These are phyloP conservation scores for Prunus armeniaca DNA, from an alignment of 306 rosid species.

Conservation along the genomic window DNA sequence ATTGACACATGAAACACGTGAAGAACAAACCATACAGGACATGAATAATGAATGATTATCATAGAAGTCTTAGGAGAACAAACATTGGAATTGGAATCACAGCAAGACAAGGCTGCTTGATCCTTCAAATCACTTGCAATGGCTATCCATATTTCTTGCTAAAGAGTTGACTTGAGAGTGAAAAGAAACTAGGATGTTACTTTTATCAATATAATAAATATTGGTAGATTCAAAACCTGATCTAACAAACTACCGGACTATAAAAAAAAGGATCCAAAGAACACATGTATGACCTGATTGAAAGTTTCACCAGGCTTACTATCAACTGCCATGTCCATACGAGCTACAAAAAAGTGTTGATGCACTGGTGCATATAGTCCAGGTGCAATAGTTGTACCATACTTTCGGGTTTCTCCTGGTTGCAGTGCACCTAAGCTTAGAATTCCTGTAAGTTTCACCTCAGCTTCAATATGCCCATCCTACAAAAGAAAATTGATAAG, in stretches of 20 bases:
- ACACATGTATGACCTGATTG: conserved; percentile 53
- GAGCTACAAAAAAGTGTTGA: conserved; percentile 83
- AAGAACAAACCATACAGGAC: background rate
- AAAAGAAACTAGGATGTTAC: background rate
- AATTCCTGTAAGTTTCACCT: conserved; percentile 77
- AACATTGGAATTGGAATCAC: background rate
- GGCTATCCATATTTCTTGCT: conserved; percentile 1
- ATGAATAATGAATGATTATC: background rate
- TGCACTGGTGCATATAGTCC: conserved; percentile 83
- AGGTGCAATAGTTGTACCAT: conserved; percentile 84
- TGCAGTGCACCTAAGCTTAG: conserved; percentile 80
- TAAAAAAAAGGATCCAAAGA: background rate
- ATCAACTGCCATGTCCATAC: conserved; percentile 88
- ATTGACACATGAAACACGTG: background rate
- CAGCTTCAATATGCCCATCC: conserved; percentile 90
- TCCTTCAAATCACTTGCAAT: background rate
- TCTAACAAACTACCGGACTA: background rate
- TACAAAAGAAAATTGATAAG: conserved; percentile 24
- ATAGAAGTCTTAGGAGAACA: background rate
- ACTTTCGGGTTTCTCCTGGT: conserved; percentile 77
- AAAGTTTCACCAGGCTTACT: conserved; percentile 82
- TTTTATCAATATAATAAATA: background rate
- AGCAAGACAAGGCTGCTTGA: background rate
- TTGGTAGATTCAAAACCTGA: background rate
- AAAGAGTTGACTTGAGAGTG: background rate